phyloP scores from a whole-genome alignment of 768 basidiomycete genomes.

The Multifurca ochricompacta region DNA sequence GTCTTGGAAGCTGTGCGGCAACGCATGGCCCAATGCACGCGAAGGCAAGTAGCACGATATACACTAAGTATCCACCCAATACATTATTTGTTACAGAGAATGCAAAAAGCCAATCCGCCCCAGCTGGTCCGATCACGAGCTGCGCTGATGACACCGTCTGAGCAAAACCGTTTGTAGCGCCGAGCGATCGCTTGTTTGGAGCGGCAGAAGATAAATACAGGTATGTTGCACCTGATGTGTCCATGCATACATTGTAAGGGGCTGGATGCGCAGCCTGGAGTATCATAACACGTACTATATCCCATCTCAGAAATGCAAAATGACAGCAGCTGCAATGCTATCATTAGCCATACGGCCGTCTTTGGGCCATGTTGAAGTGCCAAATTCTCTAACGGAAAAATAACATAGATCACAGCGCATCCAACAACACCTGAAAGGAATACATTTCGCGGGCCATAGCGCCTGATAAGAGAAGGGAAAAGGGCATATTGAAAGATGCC shows the following conservation, averaged over 20 bases:
- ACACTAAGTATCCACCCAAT: no score
- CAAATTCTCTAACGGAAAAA: constrained; percentile 24
- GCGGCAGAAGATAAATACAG: constrained; percentile 59
- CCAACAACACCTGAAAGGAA: constrained; percentile 24
- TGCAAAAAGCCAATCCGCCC: constrained; percentile 56
- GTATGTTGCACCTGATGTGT: constrained; percentile 49
- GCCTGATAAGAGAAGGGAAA: constrained; percentile 30
- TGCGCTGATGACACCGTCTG: constrained; percentile 32
- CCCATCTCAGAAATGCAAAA: neutral
- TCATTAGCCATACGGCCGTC: neutral
- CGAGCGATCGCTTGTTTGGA: constrained; percentile 55
- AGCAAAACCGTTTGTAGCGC: constrained; percentile 54
- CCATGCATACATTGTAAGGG: constrained; percentile 14
- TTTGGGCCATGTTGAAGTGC: neutral
- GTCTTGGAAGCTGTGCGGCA: neutral
- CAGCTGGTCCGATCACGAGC: constrained; percentile 43
- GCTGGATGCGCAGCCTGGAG: neutral
- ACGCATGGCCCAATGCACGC: neutral
- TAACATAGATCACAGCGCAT: constrained; percentile 20
- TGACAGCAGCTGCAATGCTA: neutral
- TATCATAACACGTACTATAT: neutral
- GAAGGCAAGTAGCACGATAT: neutral
- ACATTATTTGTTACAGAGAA: constrained; percentile 42
- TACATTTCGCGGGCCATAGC: constrained; percentile 31
- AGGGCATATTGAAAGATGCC: constrained; percentile 33